Base-by-base conservation (phyloP, 1,284 basidiomycete species). In the Sphagnurus paluster region DNA sequence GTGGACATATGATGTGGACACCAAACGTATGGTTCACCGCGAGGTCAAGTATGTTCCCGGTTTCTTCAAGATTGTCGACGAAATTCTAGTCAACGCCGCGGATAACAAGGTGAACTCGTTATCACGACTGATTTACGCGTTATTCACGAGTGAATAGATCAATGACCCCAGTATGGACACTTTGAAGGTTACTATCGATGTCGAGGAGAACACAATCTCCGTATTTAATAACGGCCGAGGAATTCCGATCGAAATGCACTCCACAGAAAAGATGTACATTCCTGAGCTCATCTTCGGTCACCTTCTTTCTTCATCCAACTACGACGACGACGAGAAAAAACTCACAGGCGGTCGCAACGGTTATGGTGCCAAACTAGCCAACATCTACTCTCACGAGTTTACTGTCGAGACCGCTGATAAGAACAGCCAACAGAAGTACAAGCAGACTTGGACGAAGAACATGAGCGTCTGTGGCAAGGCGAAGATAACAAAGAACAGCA, bases 41-140 rank as follows among this genome's bases (percentile, higher is more conserved):
- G 86, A 94, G 39, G 90, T 94, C 56, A 91, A 84, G 55, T 99
- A 89, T 63, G 95, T 98, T 2, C 97, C 97, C 0, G 97, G 96
- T 54, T 97, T 99, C 69, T 97, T 97, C 82, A 99, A 99, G 77
- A 99, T 99, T 63, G 89, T 99, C 36, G 97, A 99, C 62, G 97
- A 99, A 71, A 99, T 99, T 60, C 77, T 99, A 5, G 97, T 99
- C 59, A 99, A 99, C 65, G 97, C 97, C 14, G 97, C 97, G 5
- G 97, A 99, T 67, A 98, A 99, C 74, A 99, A 99, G 84, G 96
- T 90, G 54, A 13, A 25, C 16, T 29, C n/a, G n/a, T n/a, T n/a
- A n/a, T n/a, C n/a, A n/a, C n/a, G n/a, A n/a, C n/a, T n/a, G n/a
- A 42, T 29, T 33, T 49, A 7, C 21, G 39, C 23, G 29, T 16